Evolutionary conservation across 1,139 yeast species (phyloP).

Genomic region (Hemisphaericaspora xylofermentans): DNA sequence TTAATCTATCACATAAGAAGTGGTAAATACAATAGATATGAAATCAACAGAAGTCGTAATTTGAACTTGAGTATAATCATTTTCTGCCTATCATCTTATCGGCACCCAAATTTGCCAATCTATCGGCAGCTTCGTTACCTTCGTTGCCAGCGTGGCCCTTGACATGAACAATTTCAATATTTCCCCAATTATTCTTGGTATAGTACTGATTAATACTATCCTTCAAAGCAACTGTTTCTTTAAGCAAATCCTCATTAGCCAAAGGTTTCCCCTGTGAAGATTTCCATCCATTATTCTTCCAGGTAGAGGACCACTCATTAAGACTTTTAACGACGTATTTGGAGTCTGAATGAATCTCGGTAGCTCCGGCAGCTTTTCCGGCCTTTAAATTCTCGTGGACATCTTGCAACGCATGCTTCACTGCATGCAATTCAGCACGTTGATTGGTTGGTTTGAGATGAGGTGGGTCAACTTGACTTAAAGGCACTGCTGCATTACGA

Average conservation of each 20-base stretch:
- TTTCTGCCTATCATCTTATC: conserved; percentile 20
- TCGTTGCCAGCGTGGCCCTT: conserved; percentile 65
- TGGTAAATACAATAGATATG: too few species aligned
- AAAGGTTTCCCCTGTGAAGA: conserved; percentile 45
- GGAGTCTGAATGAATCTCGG: conserved; percentile 56
- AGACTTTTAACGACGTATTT: conserved; percentile 50
- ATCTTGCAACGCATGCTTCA: conserved; percentile 50
- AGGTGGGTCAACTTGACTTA: conserved; percentile 28
- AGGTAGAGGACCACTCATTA: conserved; percentile 49
- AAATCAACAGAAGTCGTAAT: too few species aligned
- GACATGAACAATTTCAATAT: conserved; percentile 55
- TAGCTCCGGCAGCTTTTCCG: conserved; percentile 16
- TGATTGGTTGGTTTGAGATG: conserved; percentile 62
- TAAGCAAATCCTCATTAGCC: conserved; percentile 51
- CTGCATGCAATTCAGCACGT: conserved; percentile 75
- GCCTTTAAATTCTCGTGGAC: conserved; percentile 25
- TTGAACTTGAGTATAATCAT: neutral
- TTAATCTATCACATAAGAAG: too few species aligned
- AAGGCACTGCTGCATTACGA: conserved; percentile 54
- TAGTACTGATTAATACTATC: conserved; percentile 29
- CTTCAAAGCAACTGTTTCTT: conserved; percentile 23
- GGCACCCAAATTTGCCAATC: conserved; percentile 69
- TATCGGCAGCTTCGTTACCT: conserved; percentile 82
- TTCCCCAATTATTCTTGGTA: conserved; percentile 27
- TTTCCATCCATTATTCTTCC: conserved; percentile 58